Base-by-base conservation (phyloP, 2,329 filamentous ascomycete genomes). In the Colletotrichum magnum region DNA sequence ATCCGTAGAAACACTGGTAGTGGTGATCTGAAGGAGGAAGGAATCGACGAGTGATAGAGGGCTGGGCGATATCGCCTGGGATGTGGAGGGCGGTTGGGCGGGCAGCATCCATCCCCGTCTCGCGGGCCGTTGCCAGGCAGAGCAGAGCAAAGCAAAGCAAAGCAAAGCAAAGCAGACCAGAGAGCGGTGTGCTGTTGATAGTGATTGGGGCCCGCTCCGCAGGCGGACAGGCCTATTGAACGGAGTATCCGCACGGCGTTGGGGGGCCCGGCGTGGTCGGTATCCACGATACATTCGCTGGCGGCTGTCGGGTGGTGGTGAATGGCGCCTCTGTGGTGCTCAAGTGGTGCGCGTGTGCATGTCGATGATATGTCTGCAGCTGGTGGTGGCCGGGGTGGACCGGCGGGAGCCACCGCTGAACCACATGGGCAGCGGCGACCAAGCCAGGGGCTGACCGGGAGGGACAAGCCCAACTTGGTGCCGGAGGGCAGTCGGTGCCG, bases 301-400 rank as follows among this genome's bases (percentile, higher is more conserved):
- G 64, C 52, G 43, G 47, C 41, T 18, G 45, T 24, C 43, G 64
- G 64, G 50, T 65, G 60, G 47, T 54, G 24, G 21, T 24, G n/a
- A 51, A 26, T 21, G 45, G 45, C 50, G 45, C 12, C 5, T 41
- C 43, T 41, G 57, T 41, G 58, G 47, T 48, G 45, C 45, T 48
- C 18, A 12, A 45, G 18, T 43, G 53, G 53, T 68, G 39, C 15
- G 21, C 32, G 52, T 54, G 63, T 66, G 63, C 48, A 45, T 53
- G 56, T 60, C 16, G 32, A 13, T 43, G 65, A 58, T 59, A 32
- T 28, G 28, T 43, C 47, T 58, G 65, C 41, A 50, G 60, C 28
- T 65, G 26, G 50, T 65, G 66, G 32, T 68, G 66, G 66, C 66
- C 43, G 43, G 61, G 56, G 43, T 53, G 28, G 60, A 24, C 65